phyloP scores from a whole-genome alignment of 176 grass and related monocot species.

The Musa troglodytarum region DNA sequence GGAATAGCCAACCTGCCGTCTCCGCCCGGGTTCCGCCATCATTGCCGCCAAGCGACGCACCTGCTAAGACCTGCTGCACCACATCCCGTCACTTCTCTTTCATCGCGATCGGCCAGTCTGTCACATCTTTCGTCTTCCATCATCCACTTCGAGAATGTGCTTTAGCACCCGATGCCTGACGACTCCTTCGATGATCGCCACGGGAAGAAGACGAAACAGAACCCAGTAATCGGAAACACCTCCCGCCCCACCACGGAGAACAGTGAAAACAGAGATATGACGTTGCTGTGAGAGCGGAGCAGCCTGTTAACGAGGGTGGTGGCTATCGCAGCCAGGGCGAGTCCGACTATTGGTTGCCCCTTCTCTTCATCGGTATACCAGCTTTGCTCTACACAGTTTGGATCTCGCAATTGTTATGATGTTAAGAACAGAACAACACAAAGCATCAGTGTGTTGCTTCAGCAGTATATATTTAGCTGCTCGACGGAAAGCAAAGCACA shows the following conservation, averaged over 20 bases:
- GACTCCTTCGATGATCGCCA: slow-evolving; percentile 58
- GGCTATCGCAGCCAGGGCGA: neutral
- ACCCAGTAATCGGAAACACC: slow-evolving; percentile 8
- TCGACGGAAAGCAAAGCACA: no score
- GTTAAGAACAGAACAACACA: no score
- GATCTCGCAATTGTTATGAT: no score
- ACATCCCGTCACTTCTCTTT: neutral
- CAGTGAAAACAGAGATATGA: neutral
- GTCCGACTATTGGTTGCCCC: neutral
- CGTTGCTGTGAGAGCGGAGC: neutral
- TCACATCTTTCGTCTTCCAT: neutral
- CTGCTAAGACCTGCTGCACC: slow-evolving; percentile 42
- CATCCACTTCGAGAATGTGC: slow-evolving; percentile 46
- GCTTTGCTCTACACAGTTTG: no score
- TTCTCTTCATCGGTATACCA: neutral
- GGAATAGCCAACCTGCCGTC: slow-evolving; percentile 63
- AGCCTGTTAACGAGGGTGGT: neutral
- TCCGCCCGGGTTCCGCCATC: slow-evolving; percentile 61
- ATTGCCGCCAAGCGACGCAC: slow-evolving; percentile 55
- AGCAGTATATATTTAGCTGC: no score
- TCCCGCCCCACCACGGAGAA: neutral
- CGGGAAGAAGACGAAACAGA: slow-evolving; percentile 36
- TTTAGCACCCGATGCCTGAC: slow-evolving; percentile 50
- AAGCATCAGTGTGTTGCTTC: no score
- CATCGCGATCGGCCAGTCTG: neutral